phyloP scores from a whole-genome alignment of 345 rosid genomes.

The Rhodomyrtus tomentosa region DNA sequence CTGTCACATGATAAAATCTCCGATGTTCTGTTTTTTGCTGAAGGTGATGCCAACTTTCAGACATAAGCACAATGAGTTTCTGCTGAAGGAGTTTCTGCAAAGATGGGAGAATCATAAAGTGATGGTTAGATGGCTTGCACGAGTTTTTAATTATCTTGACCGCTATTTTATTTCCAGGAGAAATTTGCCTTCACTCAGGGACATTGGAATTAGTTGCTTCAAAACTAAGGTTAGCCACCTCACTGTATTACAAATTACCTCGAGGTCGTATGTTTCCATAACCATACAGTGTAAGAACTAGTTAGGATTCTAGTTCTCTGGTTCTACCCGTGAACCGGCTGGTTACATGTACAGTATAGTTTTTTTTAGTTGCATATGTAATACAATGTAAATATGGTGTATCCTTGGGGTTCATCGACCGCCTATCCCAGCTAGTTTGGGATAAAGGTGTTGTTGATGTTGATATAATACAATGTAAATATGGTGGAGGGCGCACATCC shows the following conservation, averaged over 20 bases:
- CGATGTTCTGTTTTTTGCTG: not conserved
- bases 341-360: not conserved
- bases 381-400: not conserved
- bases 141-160: conserved; percentile 42
- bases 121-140: conserved; percentile 45
- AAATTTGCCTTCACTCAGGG: conserved; percentile 24
- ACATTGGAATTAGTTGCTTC: conserved; percentile 31
- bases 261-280: not conserved
- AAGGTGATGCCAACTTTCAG: conserved; percentile 36
- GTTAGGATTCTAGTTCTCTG: not conserved
- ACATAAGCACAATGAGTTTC: conserved; percentile 31
- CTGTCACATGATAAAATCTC: not conserved
- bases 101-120: conserved; percentile 43
- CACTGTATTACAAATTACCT: not conserved
- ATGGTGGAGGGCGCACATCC: not conserved
- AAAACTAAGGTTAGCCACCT: conserved; percentile 14
- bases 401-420: too few relatives aligned
- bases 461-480: not conserved
- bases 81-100: conserved; percentile 41
- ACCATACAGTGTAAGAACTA: not conserved
- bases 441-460: too few relatives aligned
- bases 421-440: too few relatives aligned
- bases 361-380: not conserved
- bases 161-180: conserved; percentile 29
- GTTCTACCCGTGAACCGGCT: not conserved